Evolutionary conservation across 306 rosid genomes (phyloP).

Genomic region (Gastrolobium bilobum): DNA sequence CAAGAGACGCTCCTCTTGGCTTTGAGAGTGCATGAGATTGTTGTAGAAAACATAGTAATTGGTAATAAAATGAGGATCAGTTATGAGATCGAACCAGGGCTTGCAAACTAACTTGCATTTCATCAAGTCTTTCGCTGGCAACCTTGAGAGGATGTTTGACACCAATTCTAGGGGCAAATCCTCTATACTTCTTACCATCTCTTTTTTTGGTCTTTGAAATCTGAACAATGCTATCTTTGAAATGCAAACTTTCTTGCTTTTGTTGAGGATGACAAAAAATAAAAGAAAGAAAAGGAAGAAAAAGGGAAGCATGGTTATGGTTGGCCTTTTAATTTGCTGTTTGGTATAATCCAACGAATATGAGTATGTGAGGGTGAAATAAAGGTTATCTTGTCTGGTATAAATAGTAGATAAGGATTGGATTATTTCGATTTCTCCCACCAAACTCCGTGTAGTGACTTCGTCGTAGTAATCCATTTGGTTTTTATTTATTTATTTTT

Average conservation of each 20-base stretch:
- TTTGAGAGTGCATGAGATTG: neutral
- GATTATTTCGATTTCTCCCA: too few relatives aligned
- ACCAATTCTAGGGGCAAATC: conserved; percentile 41
- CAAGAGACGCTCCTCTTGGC: conserved; percentile 32
- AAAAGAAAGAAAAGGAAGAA: neutral
- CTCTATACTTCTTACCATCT: neutral
- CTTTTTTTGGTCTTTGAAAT: neutral
- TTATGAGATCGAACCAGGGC: conserved; percentile 36
- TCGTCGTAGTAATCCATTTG: too few relatives aligned
- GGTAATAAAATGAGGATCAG: conserved; percentile 27
- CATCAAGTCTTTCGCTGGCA: conserved; percentile 6
- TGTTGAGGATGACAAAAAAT: neutral
- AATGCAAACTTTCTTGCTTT: neutral
- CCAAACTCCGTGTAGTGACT: too few relatives aligned
- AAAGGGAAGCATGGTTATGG: conserved; percentile 4
- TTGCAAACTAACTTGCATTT: conserved; percentile 29
- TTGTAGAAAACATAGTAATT: conserved; percentile 32
- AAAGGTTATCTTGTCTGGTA: too few relatives aligned
- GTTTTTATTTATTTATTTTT: too few relatives aligned
- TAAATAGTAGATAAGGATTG: too few relatives aligned
- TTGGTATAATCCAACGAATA: neutral
- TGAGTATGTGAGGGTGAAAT: neutral
- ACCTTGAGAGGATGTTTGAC: conserved; percentile 39
- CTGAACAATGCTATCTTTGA: neutral
- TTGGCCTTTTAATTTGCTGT: neutral